Evolutionary conservation across 805 yeast species (phyloP).

Genomic region (Ogataea paraovalis): DNA sequence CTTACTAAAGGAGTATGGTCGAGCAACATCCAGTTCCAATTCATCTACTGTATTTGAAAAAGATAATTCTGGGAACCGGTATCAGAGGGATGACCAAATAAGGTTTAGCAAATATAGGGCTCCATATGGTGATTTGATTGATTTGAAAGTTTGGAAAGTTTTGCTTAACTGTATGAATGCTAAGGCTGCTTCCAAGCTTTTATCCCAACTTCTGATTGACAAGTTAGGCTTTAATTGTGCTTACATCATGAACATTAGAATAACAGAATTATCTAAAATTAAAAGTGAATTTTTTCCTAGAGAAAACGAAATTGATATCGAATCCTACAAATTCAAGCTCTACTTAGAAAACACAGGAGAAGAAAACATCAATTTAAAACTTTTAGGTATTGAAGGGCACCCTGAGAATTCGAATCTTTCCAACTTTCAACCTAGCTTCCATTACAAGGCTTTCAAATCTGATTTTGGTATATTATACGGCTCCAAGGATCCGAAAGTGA

Average conservation of each 20-base stretch:
- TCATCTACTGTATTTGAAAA: slow-evolving; percentile 48
- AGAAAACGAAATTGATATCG: slow-evolving; percentile 41
- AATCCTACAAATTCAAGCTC: slow-evolving; percentile 37
- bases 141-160: slow-evolving; percentile 34
- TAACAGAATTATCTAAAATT: slow-evolving; percentile 43
- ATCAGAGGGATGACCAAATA: slow-evolving; percentile 45
- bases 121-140: slow-evolving; percentile 26
- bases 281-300: slow-evolving; percentile 41
- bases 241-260: slow-evolving; percentile 48
- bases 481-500: slow-evolving; percentile 27
- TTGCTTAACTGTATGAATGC: slow-evolving; percentile 37
- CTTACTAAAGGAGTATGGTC: slow-evolving; percentile 42
- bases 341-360: slow-evolving; percentile 35
- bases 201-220: slow-evolving; percentile 36
- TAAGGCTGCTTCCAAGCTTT: slow-evolving; percentile 38
- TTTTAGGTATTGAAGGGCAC: slow-evolving; percentile 42
- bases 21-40: slow-evolving; percentile 48
- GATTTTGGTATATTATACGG: slow-evolving; percentile 49
- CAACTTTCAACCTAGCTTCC: slow-evolving; percentile 30
- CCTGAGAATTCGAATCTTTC: slow-evolving; percentile 18
- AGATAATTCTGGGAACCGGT: slow-evolving; percentile 65
- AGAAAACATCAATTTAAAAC: slow-evolving; percentile 39
- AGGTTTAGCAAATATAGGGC: slow-evolving; percentile 35
- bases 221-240: slow-evolving; percentile 39
- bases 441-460: slow-evolving; percentile 43